A percentile compares a stretch with the other conserved stretches of the same genome.
phyloP scores from a whole-genome alignment of 345 rosid species.

The Clarkia xantiana region DNA sequence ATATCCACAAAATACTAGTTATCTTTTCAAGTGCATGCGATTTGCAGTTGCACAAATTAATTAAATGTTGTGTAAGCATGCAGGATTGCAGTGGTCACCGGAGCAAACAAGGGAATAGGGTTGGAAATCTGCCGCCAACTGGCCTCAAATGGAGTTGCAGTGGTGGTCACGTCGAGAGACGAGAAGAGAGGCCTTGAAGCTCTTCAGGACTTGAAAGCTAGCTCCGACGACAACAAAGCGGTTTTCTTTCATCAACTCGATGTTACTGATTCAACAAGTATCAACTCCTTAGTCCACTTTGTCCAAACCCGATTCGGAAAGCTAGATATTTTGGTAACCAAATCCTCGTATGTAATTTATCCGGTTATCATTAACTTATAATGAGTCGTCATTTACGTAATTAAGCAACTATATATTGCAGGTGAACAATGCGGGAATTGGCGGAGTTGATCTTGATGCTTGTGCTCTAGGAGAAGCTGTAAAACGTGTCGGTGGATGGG shows the following conservation, averaged over 20 bases:
- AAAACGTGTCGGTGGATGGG: conserved; percentile 8
- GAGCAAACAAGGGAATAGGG: conserved; percentile 10
- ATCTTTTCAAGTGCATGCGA: not conserved
- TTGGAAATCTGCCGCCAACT: conserved; percentile 10
- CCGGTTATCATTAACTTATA: not conserved
- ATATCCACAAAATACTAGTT: not conserved
- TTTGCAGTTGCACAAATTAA: not conserved
- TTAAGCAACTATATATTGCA: conserved; percentile 2
- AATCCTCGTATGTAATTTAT: not conserved
- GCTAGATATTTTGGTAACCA: conserved; percentile 17
- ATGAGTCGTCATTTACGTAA: not conserved
- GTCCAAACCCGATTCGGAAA: conserved; percentile 9
- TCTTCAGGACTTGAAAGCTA: conserved; percentile 1
- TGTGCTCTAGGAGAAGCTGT: conserved; percentile 8
- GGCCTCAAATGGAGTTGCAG: conserved; percentile 9
- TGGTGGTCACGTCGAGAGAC: conserved; percentile 14
- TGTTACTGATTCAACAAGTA: conserved; percentile 11
- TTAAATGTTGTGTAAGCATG: not conserved
- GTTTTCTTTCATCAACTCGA: conserved; percentile 17
- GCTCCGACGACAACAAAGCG: conserved; percentile 2
- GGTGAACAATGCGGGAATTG: conserved; percentile 35
- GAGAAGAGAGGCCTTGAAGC: conserved; percentile 17
- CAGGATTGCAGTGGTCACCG: conserved; percentile 10
- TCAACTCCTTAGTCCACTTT: conserved; percentile 11
- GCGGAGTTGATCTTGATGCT: conserved; percentile 8